These are phyloP conservation scores for Xylaria telfairii DNA, from an alignment of 495 filamentous ascomycete genomes.

Conservation along the genomic window DNA sequence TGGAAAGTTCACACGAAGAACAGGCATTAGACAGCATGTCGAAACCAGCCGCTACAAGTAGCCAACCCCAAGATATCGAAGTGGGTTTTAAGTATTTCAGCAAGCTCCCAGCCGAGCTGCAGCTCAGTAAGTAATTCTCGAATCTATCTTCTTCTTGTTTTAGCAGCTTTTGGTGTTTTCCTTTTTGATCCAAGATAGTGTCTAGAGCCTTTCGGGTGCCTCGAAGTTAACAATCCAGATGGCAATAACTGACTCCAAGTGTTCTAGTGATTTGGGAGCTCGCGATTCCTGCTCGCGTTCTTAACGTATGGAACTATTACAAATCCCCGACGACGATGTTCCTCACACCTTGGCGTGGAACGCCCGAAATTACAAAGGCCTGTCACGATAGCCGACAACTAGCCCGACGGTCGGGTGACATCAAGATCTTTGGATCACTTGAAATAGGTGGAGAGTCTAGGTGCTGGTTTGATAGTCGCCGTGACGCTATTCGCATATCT, in stretches of 20 bases:
- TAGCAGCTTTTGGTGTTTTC: background rate
- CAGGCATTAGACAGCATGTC: background rate
- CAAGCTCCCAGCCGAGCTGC: background rate
- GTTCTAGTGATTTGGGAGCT: conserved; percentile 6
- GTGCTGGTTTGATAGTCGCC: conserved; percentile 7
- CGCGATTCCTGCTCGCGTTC: background rate
- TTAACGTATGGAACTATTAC: background rate
- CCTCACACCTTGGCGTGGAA: background rate
- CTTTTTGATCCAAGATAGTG: background rate
- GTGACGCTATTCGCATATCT: background rate
- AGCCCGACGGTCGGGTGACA: background rate
- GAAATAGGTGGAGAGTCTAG: too few species aligned
- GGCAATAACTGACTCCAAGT: background rate
- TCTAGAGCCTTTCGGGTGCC: background rate
- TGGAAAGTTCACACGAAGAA: background rate
- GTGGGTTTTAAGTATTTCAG: background rate
- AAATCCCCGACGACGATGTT: background rate
- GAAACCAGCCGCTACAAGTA: background rate
- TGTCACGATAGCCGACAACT: background rate
- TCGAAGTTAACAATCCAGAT: background rate
- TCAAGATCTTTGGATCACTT: too few species aligned
- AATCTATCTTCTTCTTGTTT: background rate
- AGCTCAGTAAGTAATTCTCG: background rate
- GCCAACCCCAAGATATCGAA: background rate
- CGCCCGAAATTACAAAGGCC: background rate